Percentiles rank a stretch among this genome's conserved stretches.
phyloP scores from a whole-genome alignment of 1,139 yeast genomes.

The Hyphopichia khmerensis region DNA sequence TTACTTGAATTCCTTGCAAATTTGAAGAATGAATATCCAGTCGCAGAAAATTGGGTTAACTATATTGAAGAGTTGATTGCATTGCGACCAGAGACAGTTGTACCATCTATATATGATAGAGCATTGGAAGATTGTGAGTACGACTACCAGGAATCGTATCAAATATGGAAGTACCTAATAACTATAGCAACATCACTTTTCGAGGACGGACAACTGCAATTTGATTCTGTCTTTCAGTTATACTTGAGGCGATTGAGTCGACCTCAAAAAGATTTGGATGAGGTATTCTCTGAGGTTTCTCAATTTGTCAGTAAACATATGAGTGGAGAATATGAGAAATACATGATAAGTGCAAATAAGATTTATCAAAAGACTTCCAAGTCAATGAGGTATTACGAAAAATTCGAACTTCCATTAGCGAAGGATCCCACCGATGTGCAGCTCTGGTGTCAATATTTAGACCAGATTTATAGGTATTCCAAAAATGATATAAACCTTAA shows the following conservation, averaged over 20 bases:
- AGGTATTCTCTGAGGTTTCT: conserved; percentile 45
- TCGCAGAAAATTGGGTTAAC: conserved; percentile 17
- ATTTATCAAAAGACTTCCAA: conserved; percentile 29
- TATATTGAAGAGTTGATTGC: conserved; percentile 1
- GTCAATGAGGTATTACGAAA: conserved; percentile 25
- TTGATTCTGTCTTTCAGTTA: conserved; percentile 40
- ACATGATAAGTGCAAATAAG: conserved; percentile 39
- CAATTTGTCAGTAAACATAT: conserved; percentile 35
- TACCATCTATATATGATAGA: not conserved
- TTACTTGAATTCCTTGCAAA: conserved; percentile 18
- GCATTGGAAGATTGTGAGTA: conserved; percentile 29
- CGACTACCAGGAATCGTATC: conserved; percentile 34
- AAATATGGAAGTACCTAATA: conserved; percentile 33
- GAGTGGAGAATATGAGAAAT: conserved; percentile 32
- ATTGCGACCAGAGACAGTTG: not conserved
- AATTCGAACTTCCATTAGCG: conserved; percentile 20
- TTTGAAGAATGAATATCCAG: conserved; percentile 17
- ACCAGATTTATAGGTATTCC: conserved; percentile 22
- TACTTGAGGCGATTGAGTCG: conserved; percentile 34
- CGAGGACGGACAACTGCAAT: conserved; percentile 41
- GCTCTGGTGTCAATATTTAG: conserved; percentile 34
- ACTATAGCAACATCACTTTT: conserved; percentile 29
- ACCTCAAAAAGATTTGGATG: conserved; percentile 44
- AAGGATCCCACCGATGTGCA: conserved; percentile 15
- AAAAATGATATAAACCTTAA: not conserved